A percentile compares a stretch with the other conserved stretches of the same genome.
phyloP scores from a whole-genome alignment of 2,329 filamentous ascomycete species.

The Monosporascus sp. region DNA sequence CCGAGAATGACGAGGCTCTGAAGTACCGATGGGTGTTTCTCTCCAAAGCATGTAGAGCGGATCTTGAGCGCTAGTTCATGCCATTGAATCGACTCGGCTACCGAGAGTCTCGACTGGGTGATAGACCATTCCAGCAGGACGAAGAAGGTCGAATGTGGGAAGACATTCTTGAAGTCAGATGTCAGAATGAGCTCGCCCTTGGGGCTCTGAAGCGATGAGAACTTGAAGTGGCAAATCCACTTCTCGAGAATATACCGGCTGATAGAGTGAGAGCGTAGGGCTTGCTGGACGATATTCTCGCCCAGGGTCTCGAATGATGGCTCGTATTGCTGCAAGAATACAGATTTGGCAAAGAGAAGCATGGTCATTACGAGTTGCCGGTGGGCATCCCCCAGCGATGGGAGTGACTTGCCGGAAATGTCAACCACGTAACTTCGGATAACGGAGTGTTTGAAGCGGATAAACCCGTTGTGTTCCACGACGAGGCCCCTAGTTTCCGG shows the following conservation, averaged over 20 bases:
- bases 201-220: conserved; percentile 24
- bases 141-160: conserved; percentile 32
- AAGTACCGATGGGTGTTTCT: conserved; percentile 29
- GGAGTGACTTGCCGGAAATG: conserved; percentile 29
- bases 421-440: conserved; percentile 26
- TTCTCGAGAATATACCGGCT: conserved; percentile 30
- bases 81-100: conserved; percentile 19
- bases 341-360: conserved; percentile 30
- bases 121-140: conserved; percentile 29
- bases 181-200: conserved; percentile 25
- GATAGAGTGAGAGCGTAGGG: conserved; percentile 24
- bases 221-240: conserved; percentile 32
- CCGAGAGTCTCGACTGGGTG: conserved; percentile 21
- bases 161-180: conserved; percentile 29
- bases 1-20: conserved; percentile 33
- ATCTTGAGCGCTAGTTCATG: conserved; percentile 31
- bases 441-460: conserved; percentile 33
- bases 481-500: conserved; percentile 23
- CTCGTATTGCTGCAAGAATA: conserved; percentile 19
- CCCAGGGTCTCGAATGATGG: conserved; percentile 25
- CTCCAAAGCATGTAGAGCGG: conserved; percentile 30
- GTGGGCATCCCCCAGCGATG: conserved; percentile 29
- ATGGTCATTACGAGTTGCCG: conserved; percentile 28
- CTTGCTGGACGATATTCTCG: conserved; percentile 17
- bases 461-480: conserved; percentile 26